Conservation (phyloP, 1,284 basidiomycete species). For the Fomes fomentarius region DNA sequence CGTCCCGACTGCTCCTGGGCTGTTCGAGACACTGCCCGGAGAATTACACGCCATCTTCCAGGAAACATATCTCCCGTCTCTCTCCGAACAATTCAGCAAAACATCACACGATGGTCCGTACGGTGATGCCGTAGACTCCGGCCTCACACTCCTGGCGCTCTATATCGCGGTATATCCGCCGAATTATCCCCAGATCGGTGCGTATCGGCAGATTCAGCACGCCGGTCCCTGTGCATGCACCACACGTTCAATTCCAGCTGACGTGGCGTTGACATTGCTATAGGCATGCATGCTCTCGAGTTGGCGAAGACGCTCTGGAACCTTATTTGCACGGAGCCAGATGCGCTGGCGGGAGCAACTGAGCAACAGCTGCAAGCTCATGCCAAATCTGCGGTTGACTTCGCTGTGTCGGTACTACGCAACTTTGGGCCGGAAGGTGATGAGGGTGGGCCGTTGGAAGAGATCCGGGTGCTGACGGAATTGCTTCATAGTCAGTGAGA, state of each 20-base stretch:
- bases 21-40: constrained; percentile 42
- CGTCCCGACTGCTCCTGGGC: constrained; percentile 12
- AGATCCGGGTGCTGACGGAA: constrained; percentile 45
- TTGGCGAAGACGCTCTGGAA: constrained; percentile 79
- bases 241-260: neutral
- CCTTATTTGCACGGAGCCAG: constrained; percentile 38
- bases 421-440: constrained; percentile 65
- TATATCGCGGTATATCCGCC: constrained; percentile 70
- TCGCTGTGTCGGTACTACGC: constrained; percentile 45
- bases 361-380: constrained; percentile 23
- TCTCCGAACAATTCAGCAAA: constrained; percentile 66
- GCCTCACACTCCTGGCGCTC: constrained; percentile 60
- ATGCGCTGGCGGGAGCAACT: constrained; percentile 18
- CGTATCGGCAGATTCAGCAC: constrained; percentile 23
- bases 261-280: neutral
- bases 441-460: constrained; percentile 56
- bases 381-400: constrained; percentile 41
- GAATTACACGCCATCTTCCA: constrained; percentile 49
- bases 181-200: constrained; percentile 80
- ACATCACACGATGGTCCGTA: constrained; percentile 67
- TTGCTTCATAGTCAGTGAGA: neutral
- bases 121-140: constrained; percentile 52
- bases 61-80: constrained; percentile 57
- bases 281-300: constrained; percentile 76
- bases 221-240: too few species aligned